phyloP scores from a whole-genome alignment of 805 yeast species.

The Blastobotrys mokoenaii region DNA sequence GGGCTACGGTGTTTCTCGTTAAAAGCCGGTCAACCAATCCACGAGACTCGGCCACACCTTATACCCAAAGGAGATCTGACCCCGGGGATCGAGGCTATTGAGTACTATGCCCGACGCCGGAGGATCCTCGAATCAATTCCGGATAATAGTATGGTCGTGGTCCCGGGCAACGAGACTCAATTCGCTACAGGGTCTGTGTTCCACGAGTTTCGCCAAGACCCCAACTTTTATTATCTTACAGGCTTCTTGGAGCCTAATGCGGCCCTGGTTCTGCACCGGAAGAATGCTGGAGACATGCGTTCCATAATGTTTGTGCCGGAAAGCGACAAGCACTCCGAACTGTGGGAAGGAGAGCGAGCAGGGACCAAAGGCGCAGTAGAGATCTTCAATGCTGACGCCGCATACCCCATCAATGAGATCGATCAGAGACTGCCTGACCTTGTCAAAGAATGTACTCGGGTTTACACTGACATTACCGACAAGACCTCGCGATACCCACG shows the following conservation, averaged over 20 bases:
- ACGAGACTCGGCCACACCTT: conserved; percentile 75
- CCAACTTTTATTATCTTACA: conserved; percentile 74
- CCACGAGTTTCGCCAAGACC: conserved; percentile 86
- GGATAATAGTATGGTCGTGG: conserved; percentile 56
- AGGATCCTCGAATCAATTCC: conserved; percentile 52
- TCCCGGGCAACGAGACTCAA: conserved; percentile 64
- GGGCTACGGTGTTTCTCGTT: neutral
- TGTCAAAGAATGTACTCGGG: conserved; percentile 2
- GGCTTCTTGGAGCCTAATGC: conserved; percentile 93
- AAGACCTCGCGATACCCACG: conserved; percentile 6
- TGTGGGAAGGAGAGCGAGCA: conserved; percentile 93
- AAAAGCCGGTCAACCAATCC: conserved; percentile 68
- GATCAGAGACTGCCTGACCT: conserved; percentile 6
- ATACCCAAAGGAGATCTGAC: conserved; percentile 73
- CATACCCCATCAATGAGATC: conserved; percentile 40
- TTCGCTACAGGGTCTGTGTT: conserved; percentile 88
- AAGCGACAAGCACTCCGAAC: conserved; percentile 65
- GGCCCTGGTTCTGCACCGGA: conserved; percentile 42
- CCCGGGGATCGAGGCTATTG: conserved; percentile 78
- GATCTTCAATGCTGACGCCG: conserved; percentile 79
- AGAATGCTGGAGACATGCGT: conserved; percentile 29
- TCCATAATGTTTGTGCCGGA: conserved; percentile 83
- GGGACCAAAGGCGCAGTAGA: conserved; percentile 79
- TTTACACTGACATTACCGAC: conserved; percentile 11
- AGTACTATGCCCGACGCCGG: conserved; percentile 66